A percentile compares a stretch with the other conserved stretches of the same genome.
Conservation (phyloP, 768 basidiomycete species). For the Lyophyllum atratum region DNA sequence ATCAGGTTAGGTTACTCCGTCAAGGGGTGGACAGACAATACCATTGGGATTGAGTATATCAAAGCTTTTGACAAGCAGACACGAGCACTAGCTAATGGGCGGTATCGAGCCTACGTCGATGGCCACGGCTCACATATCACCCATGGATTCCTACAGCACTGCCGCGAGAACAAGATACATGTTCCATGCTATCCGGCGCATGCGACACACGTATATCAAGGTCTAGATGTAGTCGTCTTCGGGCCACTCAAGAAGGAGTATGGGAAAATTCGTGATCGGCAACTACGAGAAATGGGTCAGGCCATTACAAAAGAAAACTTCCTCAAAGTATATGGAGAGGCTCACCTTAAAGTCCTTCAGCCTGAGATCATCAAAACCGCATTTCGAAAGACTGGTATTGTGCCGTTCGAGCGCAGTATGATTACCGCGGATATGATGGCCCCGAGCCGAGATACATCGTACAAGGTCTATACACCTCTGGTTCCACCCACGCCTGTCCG, state of each 20-base stretch:
- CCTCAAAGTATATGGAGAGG: constrained; percentile 15
- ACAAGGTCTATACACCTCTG: constrained; percentile 11
- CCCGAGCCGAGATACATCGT: constrained; percentile 23
- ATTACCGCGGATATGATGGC: constrained; percentile 22
- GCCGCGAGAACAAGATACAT: constrained; percentile 33
- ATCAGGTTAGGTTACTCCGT: constrained; percentile 25
- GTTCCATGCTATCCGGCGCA: constrained; percentile 41
- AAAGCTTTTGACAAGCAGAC: constrained; percentile 34
- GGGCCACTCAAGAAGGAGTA: constrained; percentile 33
- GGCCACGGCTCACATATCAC: constrained; percentile 43
- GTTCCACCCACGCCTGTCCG: constrained; percentile 13
- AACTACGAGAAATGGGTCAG: constrained; percentile 9
- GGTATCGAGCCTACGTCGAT: constrained; percentile 33
- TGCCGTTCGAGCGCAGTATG: neutral
- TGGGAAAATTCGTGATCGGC: constrained; percentile 2
- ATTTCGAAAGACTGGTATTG: constrained; percentile 24
- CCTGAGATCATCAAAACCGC: constrained; percentile 19
- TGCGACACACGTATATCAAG: constrained; percentile 43
- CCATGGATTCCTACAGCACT: constrained; percentile 32
- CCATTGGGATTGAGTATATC: constrained; percentile 24
- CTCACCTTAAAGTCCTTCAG: constrained; percentile 14
- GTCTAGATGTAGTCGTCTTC: constrained; percentile 47
- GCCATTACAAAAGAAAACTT: constrained; percentile 15
- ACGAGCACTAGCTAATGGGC: constrained; percentile 30
- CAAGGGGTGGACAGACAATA: constrained; percentile 33